These are phyloP conservation scores for Myxozyma sirexii DNA, from an alignment of 805 yeast species.

Conservation along the genomic window DNA sequence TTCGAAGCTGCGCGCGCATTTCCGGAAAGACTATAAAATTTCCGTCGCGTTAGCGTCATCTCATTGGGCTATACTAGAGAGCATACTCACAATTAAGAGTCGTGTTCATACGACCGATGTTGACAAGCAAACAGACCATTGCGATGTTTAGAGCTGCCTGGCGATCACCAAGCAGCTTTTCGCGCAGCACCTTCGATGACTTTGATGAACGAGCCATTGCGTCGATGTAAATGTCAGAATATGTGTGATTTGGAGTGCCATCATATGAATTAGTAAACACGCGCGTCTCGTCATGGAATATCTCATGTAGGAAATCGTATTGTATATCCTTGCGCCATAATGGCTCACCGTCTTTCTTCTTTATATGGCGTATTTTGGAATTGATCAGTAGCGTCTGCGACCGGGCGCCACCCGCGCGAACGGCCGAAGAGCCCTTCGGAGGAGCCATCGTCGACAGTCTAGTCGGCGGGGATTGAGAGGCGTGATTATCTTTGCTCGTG, in stretches of 20 bases:
- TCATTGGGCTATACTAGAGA: not conserved
- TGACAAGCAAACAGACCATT: conserved; percentile 82
- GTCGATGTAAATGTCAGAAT: conserved; percentile 79
- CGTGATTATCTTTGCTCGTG: not conserved
- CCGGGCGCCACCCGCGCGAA: conserved; percentile 19
- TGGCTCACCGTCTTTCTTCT: conserved; percentile 90
- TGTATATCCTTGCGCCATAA: conserved; percentile 88
- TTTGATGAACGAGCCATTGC: conserved; percentile 81
- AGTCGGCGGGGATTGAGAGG: not conserved
- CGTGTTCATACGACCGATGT: conserved; percentile 91
- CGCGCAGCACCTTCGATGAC: conserved; percentile 80
- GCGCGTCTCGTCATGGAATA: conserved; percentile 63
- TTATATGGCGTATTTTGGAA: conserved; percentile 52
- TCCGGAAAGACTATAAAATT: conserved; percentile 67
- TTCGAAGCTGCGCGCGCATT: conserved; percentile 90
- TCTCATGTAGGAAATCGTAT: conserved; percentile 66
- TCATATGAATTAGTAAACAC: conserved; percentile 59
- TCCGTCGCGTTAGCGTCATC: not conserved
- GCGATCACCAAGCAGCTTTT: conserved; percentile 67
- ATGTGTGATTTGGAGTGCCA: conserved; percentile 58
- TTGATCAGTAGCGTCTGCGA: conserved; percentile 33
- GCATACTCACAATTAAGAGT: conserved; percentile 62
- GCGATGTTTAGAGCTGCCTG: conserved; percentile 69
- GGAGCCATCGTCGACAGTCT: not conserved
- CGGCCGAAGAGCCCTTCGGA: conserved; percentile 1